Base-by-base conservation (phyloP, 1,139 yeast genomes). In the Candida pseudoviswanathii region DNA sequence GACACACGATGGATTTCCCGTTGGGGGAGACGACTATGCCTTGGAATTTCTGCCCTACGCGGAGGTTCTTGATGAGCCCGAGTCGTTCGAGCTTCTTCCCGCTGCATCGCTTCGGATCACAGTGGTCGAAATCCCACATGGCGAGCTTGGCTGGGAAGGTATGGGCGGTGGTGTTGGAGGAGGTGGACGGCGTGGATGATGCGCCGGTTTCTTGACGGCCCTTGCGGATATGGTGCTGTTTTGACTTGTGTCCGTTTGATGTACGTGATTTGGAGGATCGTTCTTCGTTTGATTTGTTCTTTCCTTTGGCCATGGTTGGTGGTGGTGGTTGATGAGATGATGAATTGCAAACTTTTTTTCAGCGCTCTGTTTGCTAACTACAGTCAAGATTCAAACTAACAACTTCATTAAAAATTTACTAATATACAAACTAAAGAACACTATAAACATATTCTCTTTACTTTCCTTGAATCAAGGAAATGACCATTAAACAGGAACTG, bases 61-160 rank as follows among this genome's bases (percentile, higher is more conserved):
- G 73, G 53, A 95, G 66, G 52, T 83, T 82, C 54, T 84, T 83
- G 45, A 95, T 91, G 31, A 90, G 69, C 0, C 99, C 99, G 34
- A 94, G 68, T 50, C 99, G 75, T 63, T 90, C 97, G 36, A 94
- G 75, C 65, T 92, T 94, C 71, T 94, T 94, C 25, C 99, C 99
- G 56, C 96, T 87, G 64, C 99, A 94, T 64, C 98, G 78, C 65
- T 95, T 95, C 2, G 99, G 99, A 68, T 94, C 99, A 71, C 99
- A 94, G 66, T 94, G 99, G 59, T 92, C 96, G 64, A 95, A 94
- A 68, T 94, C 94, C 97, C 96, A 88, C 96, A 88, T 88, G 8
- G 92, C 94, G 37, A 87, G 61, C 61, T 86, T 86, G 25, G 86
- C 81, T 1, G 91, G 94, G 58, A 85, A 85, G 43, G 25, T 58